Conservation (phyloP, 176 grass and related monocot species). For the Musa beccarii region DNA sequence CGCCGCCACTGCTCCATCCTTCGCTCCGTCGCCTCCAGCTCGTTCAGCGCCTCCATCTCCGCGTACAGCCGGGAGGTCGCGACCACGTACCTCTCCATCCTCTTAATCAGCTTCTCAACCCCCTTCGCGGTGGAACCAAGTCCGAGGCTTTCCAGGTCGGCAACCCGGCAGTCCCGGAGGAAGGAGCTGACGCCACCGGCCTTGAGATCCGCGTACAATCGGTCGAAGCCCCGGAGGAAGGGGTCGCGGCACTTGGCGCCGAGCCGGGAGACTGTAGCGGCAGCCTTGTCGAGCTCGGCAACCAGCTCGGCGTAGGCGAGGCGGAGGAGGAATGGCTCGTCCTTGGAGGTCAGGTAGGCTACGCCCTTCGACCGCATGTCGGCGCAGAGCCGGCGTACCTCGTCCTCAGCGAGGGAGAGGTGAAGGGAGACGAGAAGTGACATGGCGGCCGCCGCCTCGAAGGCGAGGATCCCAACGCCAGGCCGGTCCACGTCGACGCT, state of each 20-base stretch:
- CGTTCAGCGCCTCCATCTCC: conserved; percentile 69
- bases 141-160: conserved; percentile 29
- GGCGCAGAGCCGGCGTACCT: conserved; percentile 44
- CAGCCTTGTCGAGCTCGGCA: conserved; percentile 50
- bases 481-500: not conserved
- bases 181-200: conserved; percentile 3
- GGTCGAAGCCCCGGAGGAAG: conserved; percentile 33
- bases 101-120: conserved; percentile 33
- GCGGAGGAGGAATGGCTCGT: conserved; percentile 54
- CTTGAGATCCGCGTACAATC: conserved; percentile 52
- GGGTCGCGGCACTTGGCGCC: conserved; percentile 26
- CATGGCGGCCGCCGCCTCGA: conserved; percentile 73
- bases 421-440: conserved; percentile 55
- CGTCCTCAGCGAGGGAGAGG: conserved; percentile 26
- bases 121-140: conserved; percentile 28
- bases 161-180: conserved; percentile 4
- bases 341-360: conserved; percentile 50
- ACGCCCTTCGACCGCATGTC: conserved; percentile 57
- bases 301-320: conserved; percentile 56
- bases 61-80: conserved; percentile 32
- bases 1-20: conserved; percentile 55
- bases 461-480: conserved; percentile 63
- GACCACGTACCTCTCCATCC: conserved; percentile 58
- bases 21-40: conserved; percentile 58
- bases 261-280: conserved; percentile 35